Percentiles rank a stretch among this genome's conserved stretches.
These are phyloP conservation scores for Pseudogymnoascus sp. DNA, from an alignment of 2,329 filamentous ascomycete species.

Conservation along the genomic window DNA sequence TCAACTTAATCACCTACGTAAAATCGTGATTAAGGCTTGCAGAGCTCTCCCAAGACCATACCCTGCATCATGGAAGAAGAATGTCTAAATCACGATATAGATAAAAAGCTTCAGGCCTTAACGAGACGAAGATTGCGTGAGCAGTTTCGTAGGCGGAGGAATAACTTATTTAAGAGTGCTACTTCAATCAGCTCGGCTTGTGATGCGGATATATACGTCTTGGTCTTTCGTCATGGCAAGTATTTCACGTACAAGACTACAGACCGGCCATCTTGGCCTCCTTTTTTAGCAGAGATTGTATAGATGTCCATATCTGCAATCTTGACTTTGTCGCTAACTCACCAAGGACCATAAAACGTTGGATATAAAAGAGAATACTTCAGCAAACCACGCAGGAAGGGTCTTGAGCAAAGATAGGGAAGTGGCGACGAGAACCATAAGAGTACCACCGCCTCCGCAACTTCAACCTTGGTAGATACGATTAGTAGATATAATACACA, in stretches of 20 bases:
- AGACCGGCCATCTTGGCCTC: constrained; percentile 1
- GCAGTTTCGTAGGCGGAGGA: constrained; percentile 13
- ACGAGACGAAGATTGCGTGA: background rate
- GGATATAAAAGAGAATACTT: background rate
- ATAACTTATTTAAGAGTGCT: constrained; percentile 12
- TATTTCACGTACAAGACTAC: constrained; percentile 13
- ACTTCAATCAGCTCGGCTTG: constrained; percentile 7
- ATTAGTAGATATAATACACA: background rate
- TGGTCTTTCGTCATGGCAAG: constrained; percentile 12
- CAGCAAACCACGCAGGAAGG: background rate
- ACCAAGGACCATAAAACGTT: background rate
- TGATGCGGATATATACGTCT: constrained; percentile 11
- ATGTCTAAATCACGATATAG: background rate
- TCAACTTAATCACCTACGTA: background rate
- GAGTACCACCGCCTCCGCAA: background rate
- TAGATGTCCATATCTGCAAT: background rate
- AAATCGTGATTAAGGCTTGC: background rate
- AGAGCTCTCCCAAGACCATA: background rate
- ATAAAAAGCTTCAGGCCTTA: background rate
- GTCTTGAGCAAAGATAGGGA: background rate
- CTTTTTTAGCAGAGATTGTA: constrained; percentile 10
- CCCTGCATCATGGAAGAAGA: background rate
- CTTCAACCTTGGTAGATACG: background rate
- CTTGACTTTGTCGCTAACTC: background rate
- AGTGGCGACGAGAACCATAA: background rate